Base-by-base conservation (phyloP, 192 early-diverging fungal genomes). In the Backusella circina region DNA sequence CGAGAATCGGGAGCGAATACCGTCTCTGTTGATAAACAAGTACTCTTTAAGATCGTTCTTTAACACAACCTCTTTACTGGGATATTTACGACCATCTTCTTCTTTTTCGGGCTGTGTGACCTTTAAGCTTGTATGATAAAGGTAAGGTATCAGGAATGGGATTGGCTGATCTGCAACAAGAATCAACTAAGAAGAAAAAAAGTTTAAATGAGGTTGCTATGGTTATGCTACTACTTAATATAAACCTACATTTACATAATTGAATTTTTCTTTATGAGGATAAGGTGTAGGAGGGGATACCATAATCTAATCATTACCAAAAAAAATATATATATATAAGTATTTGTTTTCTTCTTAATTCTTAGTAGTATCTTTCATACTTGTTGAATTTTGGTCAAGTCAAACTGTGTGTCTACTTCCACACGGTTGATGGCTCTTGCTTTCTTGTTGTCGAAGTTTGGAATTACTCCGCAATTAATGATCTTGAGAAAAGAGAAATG, bases 21-120 rank as follows among this genome's bases (percentile, higher is more conserved):
- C 86, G 23, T 80, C 76, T 21, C 83, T 44, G 70, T 89, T 89
- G 70, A 89, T 84, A 3, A 89, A 74, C 26, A 89, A 71, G 77
- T 82, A 89, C 26, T 89, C 88, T n/a, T 76, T 84, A 5, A 89
- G 76, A 73, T 89, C 87, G 51, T 88, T 89, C 68, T 87, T 87
- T 44, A 89, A 75, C 18, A 51, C 70, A 57, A 86, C 75, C 74
- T 78, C 75, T 30, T 83, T 83, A 18, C 85, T 75, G 16, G 79
- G 71, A 61, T 75, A 67, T 70, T 64, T 71, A 35, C 61, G 41
- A 1, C 75, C 71, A 16, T 78, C 74, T 8, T 79, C 70, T 6
- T 82, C 75, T 44, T 83, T 81, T 26, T 78, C 36, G 0, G 83
- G 77, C 8, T 84, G 81, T 54, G 78, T 84, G 15, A 83, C 81